A percentile compares a stretch with the other conserved stretches of the same genome.
Evolutionary conservation across 306 rosid genomes (phyloP).

Genomic region (Abrus precatorius): DNA sequence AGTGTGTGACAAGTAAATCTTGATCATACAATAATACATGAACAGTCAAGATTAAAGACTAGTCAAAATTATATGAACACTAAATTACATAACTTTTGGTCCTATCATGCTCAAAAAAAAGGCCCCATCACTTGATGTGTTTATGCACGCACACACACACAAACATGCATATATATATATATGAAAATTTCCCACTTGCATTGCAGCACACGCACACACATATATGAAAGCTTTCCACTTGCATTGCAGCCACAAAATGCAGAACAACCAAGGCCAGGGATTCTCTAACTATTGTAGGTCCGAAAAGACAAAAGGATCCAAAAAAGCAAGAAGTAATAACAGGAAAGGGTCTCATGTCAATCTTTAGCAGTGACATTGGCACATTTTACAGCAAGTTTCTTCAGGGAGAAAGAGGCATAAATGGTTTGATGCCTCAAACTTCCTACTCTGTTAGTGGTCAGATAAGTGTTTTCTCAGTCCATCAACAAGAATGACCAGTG

Average conservation of each 20-base stretch:
- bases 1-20: not conserved
- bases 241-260: slow-evolving; percentile 52
- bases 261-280: slow-evolving; percentile 56
- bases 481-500: slow-evolving; percentile 62
- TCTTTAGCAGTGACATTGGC: slow-evolving; percentile 61
- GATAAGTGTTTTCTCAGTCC: slow-evolving; percentile 54
- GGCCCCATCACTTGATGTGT: not conserved
- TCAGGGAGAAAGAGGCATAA: slow-evolving; percentile 64
- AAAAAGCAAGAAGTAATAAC: slow-evolving; percentile 67
- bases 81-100: not conserved
- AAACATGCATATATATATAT: too few relatives aligned
- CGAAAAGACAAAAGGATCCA: slow-evolving; percentile 63
- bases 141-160: not conserved
- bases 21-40: not conserved
- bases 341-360: slow-evolving; percentile 68
- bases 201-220: not conserved
- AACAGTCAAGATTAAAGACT: not conserved
- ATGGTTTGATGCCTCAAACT: slow-evolving; percentile 63
- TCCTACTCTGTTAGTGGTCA: slow-evolving; percentile 59
- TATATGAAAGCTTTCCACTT: slow-evolving; percentile 27
- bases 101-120: not conserved
- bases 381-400: slow-evolving; percentile 59
- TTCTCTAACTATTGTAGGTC: slow-evolving; percentile 56
- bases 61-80: not conserved
- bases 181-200: too few relatives aligned